Evolutionary conservation across 768 basidiomycete genomes (phyloP), one percentile per base, ranked within the genome.

Genomic region (Amanita rubescens): DNA sequence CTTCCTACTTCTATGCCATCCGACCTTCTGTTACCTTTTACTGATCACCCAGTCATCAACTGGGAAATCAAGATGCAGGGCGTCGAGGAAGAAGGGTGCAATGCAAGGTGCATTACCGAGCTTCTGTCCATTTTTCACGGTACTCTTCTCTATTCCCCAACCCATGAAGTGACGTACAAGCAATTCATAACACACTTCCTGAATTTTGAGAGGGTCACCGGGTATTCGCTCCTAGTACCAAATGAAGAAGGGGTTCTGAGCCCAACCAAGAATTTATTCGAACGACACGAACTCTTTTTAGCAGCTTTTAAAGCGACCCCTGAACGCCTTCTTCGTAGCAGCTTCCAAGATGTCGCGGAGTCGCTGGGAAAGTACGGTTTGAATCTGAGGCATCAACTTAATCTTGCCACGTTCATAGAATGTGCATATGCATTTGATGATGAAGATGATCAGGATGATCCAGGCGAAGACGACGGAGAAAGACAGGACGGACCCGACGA

Each of bases 221-320:
- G 34, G 3, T 19, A 44, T 3, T 55, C 51, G 3, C 53, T 72
- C n/a, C 63, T 58, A 5, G 60, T 75, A 10, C 75, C 75, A 1
- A 69, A 73, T 42, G 58, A 60, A 14, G 59, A 60, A 38, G 33
- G 59, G 1, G 49, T 56, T 0, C 61, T 74, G 17, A 59, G 55
- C n/a, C 41, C 53, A 22, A 65, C 66, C 0, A 55, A 60, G 25
- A 59, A 63, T 0, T 64, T 76, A 1, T 75, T 70, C 55, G 66
- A 70, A 7, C 66, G 68, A 9, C 63, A 71, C 24, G 57, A 57
- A 1, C 59, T 75, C 12, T 75, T 75, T 44, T 47, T 64, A n/a
- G 66, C 67, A 7, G 69, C 69, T 2, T 76, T 75, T 42, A 65
- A 64, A n/a, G n/a, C n/a, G n/a, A n/a, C n/a, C n/a, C n/a, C n/a